These are phyloP conservation scores for Ophiostoma ips DNA, from an alignment of 2,329 filamentous ascomycete species.

Conservation along the genomic window DNA sequence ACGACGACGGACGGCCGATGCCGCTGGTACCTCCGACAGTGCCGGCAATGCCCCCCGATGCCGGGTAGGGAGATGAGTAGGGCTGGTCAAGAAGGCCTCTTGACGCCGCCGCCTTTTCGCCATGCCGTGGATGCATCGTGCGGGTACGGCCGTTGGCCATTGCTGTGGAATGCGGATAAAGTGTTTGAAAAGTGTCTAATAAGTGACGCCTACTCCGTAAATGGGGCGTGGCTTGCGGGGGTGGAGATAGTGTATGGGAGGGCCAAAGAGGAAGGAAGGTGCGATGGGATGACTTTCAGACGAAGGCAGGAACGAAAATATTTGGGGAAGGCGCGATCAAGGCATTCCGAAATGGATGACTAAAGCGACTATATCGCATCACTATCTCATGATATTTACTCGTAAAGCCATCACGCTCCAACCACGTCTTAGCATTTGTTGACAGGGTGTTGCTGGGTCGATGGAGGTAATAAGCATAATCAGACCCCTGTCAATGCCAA, in stretches of 20 bases:
- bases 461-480: background rate
- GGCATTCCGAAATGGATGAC: background rate
- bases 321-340: background rate
- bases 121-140: background rate
- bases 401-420: background rate
- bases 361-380: background rate
- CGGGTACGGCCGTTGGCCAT: no score
- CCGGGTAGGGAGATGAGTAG: background rate
- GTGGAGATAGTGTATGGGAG: background rate
- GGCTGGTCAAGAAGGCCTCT: background rate
- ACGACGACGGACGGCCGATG: no score
- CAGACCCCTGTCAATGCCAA: background rate
- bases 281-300: background rate
- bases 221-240: background rate
- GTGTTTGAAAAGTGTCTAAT: background rate
- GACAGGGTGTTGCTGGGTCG: background rate
- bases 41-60: background rate
- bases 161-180: background rate
- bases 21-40: background rate
- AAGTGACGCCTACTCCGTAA: background rate
- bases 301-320: background rate
- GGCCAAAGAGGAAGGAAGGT: background rate
- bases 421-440: background rate
- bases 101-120: background rate
- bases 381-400: background rate